phyloP scores from a whole-genome alignment of 805 yeast genomes.

The Wickerhamomyces sydowiorum region DNA sequence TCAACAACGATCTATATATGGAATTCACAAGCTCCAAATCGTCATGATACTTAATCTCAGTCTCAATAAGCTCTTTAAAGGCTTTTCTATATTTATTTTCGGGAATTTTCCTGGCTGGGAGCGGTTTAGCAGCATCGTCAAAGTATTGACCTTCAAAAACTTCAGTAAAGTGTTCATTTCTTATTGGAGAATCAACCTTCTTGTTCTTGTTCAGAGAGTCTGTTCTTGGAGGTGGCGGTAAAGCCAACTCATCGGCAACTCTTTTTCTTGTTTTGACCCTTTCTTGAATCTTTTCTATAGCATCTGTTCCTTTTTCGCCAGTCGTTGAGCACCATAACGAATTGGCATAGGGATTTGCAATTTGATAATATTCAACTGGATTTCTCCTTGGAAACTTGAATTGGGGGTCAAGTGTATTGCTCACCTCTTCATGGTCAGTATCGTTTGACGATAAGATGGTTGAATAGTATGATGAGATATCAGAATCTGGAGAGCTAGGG shows the following conservation, averaged over 20 bases:
- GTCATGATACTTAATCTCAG: constrained; percentile 29
- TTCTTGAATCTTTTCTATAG: constrained; percentile 25
- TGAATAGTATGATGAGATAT: constrained; percentile 4
- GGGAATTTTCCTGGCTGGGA: neutral
- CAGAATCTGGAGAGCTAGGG: constrained; percentile 3
- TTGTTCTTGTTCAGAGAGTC: constrained; percentile 17
- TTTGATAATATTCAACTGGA: constrained; percentile 10
- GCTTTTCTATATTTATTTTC: constrained; percentile 14
- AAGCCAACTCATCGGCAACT: constrained; percentile 1
- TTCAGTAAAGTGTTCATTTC: constrained; percentile 16
- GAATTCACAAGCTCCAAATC: constrained; percentile 24
- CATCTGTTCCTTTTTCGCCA: constrained; percentile 26
- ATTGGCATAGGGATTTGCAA: constrained; percentile 34
- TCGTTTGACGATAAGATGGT: constrained; percentile 3
- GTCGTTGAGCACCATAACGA: constrained; percentile 37
- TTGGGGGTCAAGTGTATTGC: constrained; percentile 6
- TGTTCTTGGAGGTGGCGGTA: constrained; percentile 18
- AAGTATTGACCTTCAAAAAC: constrained; percentile 2
- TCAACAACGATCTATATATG: constrained; percentile 28
- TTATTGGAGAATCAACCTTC: constrained; percentile 32
- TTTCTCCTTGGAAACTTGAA: constrained; percentile 18
- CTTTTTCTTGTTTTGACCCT: constrained; percentile 14
- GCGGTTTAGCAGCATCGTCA: constrained; percentile 2
- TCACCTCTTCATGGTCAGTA: neutral
- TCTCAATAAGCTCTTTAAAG: constrained; percentile 24